Conservation (phyloP, 2,329 filamentous ascomycete genomes). For the Botrytis sinoallii region DNA sequence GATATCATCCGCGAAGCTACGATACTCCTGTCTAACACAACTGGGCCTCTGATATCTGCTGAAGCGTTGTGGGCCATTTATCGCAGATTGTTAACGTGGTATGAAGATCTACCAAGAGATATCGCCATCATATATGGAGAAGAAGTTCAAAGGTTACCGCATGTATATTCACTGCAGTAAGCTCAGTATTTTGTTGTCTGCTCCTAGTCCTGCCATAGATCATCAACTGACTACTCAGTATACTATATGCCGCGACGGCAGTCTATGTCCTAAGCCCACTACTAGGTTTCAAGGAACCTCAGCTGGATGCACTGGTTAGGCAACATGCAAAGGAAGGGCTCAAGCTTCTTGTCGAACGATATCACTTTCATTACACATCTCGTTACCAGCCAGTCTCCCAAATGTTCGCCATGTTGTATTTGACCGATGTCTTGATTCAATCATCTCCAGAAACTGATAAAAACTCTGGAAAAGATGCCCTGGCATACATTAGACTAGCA, state of each 20-base stretch:
- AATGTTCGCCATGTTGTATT: slow-evolving; percentile 37
- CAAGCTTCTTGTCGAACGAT: slow-evolving; percentile 35
- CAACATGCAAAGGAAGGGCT: slow-evolving; percentile 37
- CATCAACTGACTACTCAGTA: slow-evolving; percentile 30
- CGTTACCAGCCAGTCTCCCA: slow-evolving; percentile 38
- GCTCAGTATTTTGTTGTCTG: slow-evolving; percentile 15
- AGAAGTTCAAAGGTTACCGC: slow-evolving; percentile 32
- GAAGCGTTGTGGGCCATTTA: slow-evolving; percentile 32
- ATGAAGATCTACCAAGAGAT: slow-evolving; percentile 29
- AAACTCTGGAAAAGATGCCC: slow-evolving; percentile 29
- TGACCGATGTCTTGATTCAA: slow-evolving; percentile 35
- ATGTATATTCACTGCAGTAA: slow-evolving; percentile 38
- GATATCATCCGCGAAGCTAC: slow-evolving; percentile 32
- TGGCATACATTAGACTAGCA: slow-evolving; percentile 33
- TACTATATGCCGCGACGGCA: slow-evolving; percentile 35
- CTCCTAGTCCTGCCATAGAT: neutral
- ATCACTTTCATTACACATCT: slow-evolving; percentile 33
- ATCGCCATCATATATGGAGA: slow-evolving; percentile 30
- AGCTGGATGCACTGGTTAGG: slow-evolving; percentile 34
- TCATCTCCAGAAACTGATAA: slow-evolving; percentile 34
- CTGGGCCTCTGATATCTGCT: slow-evolving; percentile 25
- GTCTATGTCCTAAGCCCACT: slow-evolving; percentile 37
- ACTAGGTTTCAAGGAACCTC: slow-evolving; percentile 30
- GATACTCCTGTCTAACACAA: slow-evolving; percentile 31
- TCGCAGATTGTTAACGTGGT: slow-evolving; percentile 34